Base-by-base conservation (phyloP, 495 filamentous ascomycete genomes). In the Talaromyces liani region DNA sequence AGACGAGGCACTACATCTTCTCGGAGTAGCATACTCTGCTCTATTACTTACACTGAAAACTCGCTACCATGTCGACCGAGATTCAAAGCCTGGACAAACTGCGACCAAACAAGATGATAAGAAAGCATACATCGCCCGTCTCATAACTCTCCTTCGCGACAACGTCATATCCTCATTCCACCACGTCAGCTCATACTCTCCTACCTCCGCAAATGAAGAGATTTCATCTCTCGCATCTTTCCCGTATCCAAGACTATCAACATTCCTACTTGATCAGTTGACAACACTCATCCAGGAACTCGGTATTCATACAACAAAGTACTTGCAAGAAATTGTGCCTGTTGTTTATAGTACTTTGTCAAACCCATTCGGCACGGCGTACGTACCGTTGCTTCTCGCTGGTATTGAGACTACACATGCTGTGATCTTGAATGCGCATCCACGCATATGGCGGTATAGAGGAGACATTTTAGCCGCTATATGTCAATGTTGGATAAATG, bases 291-390 rank as follows among this genome's bases (percentile, higher is more conserved):
- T 93, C 9, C 63, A 74, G 0, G 81, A 81, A 27, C 79, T 97
- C 69, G 87, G 84, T 16, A 81, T 95, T 45, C 80, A 87, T 68
- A 77, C 84, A 2, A 87, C 87, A 7, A 90, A 90, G 67, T 88
- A 97, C 69, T 82, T 97, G 16, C 73, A 90, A 79, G 82, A 88
- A 47, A 67, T 93, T 20, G 71, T 95, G 5, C 88, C 90, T 0
- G 72, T 92, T 45, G 68, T 95, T 4, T 85, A 84, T 12, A 74
- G 73, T 41, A 84, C 88, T 8, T 73, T 97, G 20, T 72, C 80
- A 0, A 87, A 89, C 59, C 90, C 91, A 1, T 91, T 96, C 65
- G 86, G 82, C 2, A 80, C 80, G 0, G 80, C 83, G 3, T 73
- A 84, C 57, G 80, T 82, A 0, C 72, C 78, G 2, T 73, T 90